Base-by-base conservation (phyloP, 176 grass and related monocot species). In the Aegilops bicornis region DNA sequence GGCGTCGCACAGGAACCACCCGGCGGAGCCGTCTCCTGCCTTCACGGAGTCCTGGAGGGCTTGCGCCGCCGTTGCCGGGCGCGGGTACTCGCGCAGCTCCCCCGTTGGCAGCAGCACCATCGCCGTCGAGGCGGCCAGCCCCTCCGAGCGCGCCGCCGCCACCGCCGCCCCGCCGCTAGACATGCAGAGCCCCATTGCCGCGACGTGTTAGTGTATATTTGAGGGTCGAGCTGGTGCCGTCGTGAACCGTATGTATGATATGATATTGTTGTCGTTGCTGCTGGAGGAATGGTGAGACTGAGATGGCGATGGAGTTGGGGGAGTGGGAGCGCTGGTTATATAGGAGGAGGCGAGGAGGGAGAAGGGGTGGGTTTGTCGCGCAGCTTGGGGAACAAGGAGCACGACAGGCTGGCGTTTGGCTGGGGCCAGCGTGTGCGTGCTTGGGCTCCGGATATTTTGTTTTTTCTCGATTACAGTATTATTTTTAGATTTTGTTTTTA, bases 1-100 rank as follows among this genome's bases (percentile, higher is more conserved):
- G 20, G 91, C 81, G 85, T 95, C 91, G 70, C 91, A 98, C 3
- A 98, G 79, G 85, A 95, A 78, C 82, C 79, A 91, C 2, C 56
- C 29, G 5, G 6, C 11, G n/a, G 59, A 58, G 54, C 54, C 54
- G 4, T 73, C 64, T 23, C 4, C 74, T 16, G 3, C 45, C 0
- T 7, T 0, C 22, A n/a, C 19, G 2, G 65, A 61, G 20, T 87
- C 90, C 11, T 72, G 77, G 4, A 95, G 89, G 8, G 80, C 89
- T 11, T 43, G 59, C 23, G 68, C 73, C 19, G 83, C 89, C 17
- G 47, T 89, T 0, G 86, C 25, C 0, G 73, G 40, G 69, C 35
- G 36, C 1, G 87, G 73, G 83, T 90, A 98, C 68, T 98, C 79
- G 1, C 81, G 69, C 29, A 98, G 77, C 81, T 86, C 77, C 2